phyloP scores from a whole-genome alignment of 305 asterid species.

The Lippia alba region DNA sequence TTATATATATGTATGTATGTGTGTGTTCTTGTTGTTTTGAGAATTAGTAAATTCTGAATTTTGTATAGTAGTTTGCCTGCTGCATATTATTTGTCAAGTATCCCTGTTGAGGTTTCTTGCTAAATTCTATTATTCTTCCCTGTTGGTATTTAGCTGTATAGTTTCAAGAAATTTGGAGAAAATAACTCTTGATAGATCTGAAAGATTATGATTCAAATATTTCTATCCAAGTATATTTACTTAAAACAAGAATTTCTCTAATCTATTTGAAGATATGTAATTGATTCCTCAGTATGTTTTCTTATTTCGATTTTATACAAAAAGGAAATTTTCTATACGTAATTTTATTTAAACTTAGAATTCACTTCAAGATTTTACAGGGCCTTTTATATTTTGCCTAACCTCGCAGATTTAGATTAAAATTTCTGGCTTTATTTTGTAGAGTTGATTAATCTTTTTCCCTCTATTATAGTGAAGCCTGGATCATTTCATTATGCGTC shows the following conservation, averaged over 20 bases:
- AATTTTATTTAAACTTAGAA: too few relatives aligned
- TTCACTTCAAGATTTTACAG: too few relatives aligned
- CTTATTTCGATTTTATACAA: too few relatives aligned
- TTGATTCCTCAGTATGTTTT: too few relatives aligned
- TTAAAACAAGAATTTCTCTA: too few relatives aligned
- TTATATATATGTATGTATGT: not conserved
- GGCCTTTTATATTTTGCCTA: not conserved
- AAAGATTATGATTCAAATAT: slow-evolving; percentile 4
- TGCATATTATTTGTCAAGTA: too few relatives aligned
- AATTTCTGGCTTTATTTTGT: not conserved
- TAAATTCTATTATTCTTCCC: too few relatives aligned
- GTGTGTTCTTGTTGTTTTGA: not conserved
- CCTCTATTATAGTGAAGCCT: slow-evolving; percentile 48
- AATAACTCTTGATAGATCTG: slow-evolving; percentile 10
- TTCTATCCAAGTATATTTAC: too few relatives aligned
- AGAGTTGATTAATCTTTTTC: not conserved
- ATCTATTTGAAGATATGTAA: too few relatives aligned
- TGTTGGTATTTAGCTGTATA: not conserved
- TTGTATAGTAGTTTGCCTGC: not conserved
- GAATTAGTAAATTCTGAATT: not conserved
- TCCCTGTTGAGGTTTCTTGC: too few relatives aligned
- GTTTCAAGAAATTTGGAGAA: not conserved
- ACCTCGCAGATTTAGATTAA: not conserved
- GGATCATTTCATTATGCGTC: slow-evolving; percentile 23
- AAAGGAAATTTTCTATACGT: too few relatives aligned